Base-by-base conservation (phyloP, 495 filamentous ascomycete genomes). In the Penicillium lagena region DNA sequence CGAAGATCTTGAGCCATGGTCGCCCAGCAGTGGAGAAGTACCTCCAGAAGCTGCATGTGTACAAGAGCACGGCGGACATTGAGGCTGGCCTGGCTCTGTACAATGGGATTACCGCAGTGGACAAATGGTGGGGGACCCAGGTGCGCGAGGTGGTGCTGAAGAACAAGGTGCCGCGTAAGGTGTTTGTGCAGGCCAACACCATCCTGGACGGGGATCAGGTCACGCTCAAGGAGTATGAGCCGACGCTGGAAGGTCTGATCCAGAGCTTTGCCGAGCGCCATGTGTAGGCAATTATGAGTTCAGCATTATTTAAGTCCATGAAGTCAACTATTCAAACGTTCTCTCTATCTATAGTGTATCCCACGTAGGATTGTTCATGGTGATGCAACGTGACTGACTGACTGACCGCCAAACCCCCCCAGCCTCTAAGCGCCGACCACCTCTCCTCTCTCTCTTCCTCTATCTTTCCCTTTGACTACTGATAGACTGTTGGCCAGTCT, bases 181-280 rank as follows among this genome's bases (percentile, higher is more conserved):
- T 96, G 34, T 97, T 95, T 67, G 90, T 98, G 12, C 89, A 96
- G 68, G 89, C 86, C 30, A 98, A 95, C 68, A 96, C 93, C 7
- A 60, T 89, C 38, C 71, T 80, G 12, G 75, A 82, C 40, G 84
- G 83, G 10, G 88, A 86, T 31, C 76, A 80, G 62, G 88, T 96
- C 12, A 77, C 67, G 14, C 60, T 96, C 62, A 88, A 80, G 67
- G 89, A 98, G 66, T 98, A 98, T 70, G 91, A 95, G 53, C 77
- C 89, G 1, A 87, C 80, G 0, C 68, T 81, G 8, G 83, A 93
- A 59, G 91, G 91, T 7, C 78, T 98, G 72, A 88, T 98, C 42
- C 76, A 86, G 72, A 95, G 90, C 65, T 97, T 79, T 76, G 89
- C 79, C 0, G 93, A 97, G 50, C 80, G 90, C 49, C 75, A 78